These are phyloP conservation scores for Circinella umbellata DNA, from an alignment of 371 early-diverging fungal species.

Conservation along the genomic window DNA sequence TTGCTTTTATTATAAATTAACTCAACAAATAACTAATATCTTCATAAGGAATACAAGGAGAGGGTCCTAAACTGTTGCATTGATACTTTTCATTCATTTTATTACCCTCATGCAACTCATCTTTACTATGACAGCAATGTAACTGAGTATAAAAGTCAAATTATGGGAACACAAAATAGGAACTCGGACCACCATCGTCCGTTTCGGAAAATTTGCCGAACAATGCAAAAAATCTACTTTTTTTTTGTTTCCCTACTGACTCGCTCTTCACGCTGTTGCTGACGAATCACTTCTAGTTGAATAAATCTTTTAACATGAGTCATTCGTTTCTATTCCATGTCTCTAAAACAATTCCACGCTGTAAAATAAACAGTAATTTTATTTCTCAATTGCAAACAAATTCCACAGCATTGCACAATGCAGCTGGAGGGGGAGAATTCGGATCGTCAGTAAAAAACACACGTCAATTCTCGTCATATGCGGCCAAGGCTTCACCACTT, in stretches of 20 bases:
- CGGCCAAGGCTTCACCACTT: slow-evolving; percentile 8
- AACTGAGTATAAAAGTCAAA: no score
- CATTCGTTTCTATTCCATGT: slow-evolving; percentile 48
- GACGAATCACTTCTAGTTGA: background rate
- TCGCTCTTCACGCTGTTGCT: background rate
- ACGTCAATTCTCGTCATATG: slow-evolving; percentile 35
- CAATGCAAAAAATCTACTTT: background rate
- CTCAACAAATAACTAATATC: no score
- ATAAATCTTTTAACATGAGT: background rate
- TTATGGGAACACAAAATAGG: no score
- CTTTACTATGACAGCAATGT: no score
- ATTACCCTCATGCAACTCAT: no score
- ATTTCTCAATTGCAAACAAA: slow-evolving; percentile 26
- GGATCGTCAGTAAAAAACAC: background rate
- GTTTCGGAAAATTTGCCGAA: background rate
- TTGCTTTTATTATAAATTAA: no score
- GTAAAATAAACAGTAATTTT: slow-evolving; percentile 28
- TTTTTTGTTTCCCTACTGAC: no score
- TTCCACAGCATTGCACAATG: slow-evolving; percentile 27
- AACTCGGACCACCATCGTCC: no score
- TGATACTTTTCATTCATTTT: no score
- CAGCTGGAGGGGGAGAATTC: slow-evolving; percentile 15
- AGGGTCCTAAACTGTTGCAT: no score
- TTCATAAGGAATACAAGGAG: no score
- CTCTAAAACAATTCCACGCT: slow-evolving; percentile 50